Base-by-base conservation (phyloP, 129 eudicot species). In the Pseudognaphalium luteoalbum region DNA sequence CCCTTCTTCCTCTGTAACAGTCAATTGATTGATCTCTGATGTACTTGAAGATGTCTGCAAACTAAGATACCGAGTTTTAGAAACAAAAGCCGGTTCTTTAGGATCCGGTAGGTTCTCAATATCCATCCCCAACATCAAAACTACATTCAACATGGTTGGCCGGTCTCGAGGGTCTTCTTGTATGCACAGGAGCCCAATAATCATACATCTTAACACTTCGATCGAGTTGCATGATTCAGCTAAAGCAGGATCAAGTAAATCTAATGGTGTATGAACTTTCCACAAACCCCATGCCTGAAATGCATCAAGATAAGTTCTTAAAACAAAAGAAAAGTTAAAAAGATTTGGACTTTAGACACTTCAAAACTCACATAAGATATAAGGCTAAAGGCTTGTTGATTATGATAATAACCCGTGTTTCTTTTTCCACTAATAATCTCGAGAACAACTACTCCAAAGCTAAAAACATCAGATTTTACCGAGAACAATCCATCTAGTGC, bases 401-500 rank as follows among this genome's bases (percentile, higher is more conserved):
- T 57, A 1, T 83, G 78, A 67, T 83, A 86, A 61, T 83, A 86
- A 37, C 82, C 82, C 1, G 82, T 77, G 66, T 78, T 86, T 72
- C 74, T 86, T 42, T 81, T 86, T n/a, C 90, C 86, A 64, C 85
- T 83, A 32, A 83, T 80, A 64, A 86, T 86, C 82, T 86, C 90
- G 0, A 86, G 85, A 19, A 86, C 25, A 1, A 86, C 81, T 20
- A 86, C 90, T 66, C 90, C 90, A 77, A 86, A 83, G 76, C 87
- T 86, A 80, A 68, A 83, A 37, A 86, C 87, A 68, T 83, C 85
- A 0, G 87, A 86, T 64, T 86, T 83, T n/a, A 70, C 47, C 5
- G 87, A 83, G 70, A 83, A 86, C 42, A 67, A 51, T 22, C 88
- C 81, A 22, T 81, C 74, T 59, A 78, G 72, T 7, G 83, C 88